These are phyloP conservation scores for Spirogloea muscicola DNA, from an alignment of 139 green algal species.

Conservation along the genomic window DNA sequence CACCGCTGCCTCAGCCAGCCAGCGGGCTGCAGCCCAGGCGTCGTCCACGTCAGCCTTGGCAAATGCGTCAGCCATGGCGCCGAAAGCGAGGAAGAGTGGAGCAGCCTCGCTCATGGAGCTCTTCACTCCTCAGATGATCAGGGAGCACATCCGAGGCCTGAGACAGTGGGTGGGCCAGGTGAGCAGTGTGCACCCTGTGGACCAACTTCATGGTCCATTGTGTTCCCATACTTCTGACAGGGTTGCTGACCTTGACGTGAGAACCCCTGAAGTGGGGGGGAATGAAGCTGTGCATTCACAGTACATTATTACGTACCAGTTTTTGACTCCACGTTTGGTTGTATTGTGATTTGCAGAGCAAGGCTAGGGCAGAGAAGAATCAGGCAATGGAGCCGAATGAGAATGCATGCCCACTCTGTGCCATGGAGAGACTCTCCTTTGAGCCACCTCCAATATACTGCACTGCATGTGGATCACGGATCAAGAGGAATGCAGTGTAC, in stretches of 20 bases:
- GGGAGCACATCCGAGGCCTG: conserved; percentile 64
- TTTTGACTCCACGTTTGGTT: not conserved
- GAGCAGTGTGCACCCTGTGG: not conserved
- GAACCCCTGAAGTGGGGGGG: not conserved
- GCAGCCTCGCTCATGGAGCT: conserved; percentile 88
- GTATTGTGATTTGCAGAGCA: conserved; percentile 21
- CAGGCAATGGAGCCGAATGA: conserved; percentile 40
- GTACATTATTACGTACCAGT: not conserved
- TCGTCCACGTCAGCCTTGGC: conserved; percentile 1
- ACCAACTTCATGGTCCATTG: too few relatives aligned
- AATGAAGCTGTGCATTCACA: not conserved
- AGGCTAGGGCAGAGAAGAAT: conserved; percentile 40
- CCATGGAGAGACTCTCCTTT: conserved; percentile 77
- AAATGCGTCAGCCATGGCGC: not conserved
- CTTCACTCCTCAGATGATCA: conserved; percentile 72
- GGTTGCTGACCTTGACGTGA: not conserved
- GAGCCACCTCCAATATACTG: conserved; percentile 94
- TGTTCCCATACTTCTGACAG: too few relatives aligned
- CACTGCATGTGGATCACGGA: conserved; percentile 74
- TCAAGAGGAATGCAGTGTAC: conserved; percentile 78
- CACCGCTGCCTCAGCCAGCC: not conserved
- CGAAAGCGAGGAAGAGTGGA: conserved; percentile 17
- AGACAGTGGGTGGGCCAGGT: conserved; percentile 36
- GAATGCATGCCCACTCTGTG: conserved; percentile 74
- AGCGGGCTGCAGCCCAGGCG: conserved; percentile 1